Conservation (phyloP, 140 eudicot species). For the Anethum foeniculum region DNA sequence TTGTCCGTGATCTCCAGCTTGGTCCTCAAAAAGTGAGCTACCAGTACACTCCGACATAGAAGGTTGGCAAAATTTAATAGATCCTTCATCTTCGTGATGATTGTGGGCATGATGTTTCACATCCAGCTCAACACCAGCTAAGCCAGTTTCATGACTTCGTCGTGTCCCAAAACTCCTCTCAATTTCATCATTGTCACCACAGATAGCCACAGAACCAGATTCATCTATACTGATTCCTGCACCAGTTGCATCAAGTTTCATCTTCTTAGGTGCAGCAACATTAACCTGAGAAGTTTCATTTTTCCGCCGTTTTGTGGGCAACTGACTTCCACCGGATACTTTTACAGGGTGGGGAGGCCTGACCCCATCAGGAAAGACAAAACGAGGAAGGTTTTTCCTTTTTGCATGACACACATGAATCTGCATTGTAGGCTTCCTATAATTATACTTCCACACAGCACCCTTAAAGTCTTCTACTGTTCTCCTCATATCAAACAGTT, state of each 20-base stretch:
- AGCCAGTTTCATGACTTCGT: conserved; percentile 7
- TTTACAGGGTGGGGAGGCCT: not conserved
- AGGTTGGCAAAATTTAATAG: not conserved
- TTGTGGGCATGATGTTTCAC: not conserved
- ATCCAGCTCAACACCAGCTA: not conserved
- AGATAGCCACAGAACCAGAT: not conserved
- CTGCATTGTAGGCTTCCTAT: conserved; percentile 22
- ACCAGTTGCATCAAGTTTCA: conserved; percentile 19
- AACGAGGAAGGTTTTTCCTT: conserved; percentile 19
- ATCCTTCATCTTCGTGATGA: conserved; percentile 15
- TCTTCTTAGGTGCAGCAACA: conserved; percentile 6
- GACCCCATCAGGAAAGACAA: conserved; percentile 25
- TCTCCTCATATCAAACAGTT: conserved; percentile 31
- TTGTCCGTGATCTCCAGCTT: conserved; percentile 15
- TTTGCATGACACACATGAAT: conserved; percentile 23
- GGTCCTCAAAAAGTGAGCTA: not conserved
- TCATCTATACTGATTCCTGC: conserved; percentile 3
- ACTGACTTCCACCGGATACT: conserved; percentile 4
- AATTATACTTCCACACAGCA: conserved; percentile 9
- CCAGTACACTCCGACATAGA: not conserved
- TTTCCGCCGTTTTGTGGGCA: not conserved
- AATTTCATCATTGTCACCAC: not conserved
- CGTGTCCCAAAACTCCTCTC: conserved; percentile 7
- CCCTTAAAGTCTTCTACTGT: conserved; percentile 26
- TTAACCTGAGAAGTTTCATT: not conserved